These are phyloP conservation scores for Avena atlantica DNA, from an alignment of 176 grass and related monocot genomes.

Conservation along the genomic window DNA sequence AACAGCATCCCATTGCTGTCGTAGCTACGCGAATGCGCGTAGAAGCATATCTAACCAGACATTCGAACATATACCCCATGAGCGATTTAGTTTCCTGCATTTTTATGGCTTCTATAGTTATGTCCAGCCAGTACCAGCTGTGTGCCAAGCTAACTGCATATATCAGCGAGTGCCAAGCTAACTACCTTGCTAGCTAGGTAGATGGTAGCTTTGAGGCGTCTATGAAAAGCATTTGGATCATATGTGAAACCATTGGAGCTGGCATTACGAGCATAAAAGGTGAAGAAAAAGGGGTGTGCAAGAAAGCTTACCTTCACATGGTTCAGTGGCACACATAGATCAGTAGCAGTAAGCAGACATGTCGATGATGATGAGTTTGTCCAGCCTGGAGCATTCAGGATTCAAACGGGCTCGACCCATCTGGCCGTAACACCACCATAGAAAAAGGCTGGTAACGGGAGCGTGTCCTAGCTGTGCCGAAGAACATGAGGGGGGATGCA, in stretches of 20 bases:
- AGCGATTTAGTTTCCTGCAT: not conserved
- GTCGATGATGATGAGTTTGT: no score
- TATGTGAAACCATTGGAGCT: constrained; percentile 23
- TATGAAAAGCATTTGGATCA: constrained; percentile 12
- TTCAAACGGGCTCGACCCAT: no score
- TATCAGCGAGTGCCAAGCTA: not conserved
- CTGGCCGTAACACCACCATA: no score
- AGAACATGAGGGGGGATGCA: no score
- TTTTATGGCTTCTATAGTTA: not conserved
- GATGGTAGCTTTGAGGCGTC: not conserved
- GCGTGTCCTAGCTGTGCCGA: no score
- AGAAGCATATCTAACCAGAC: constrained; percentile 38
- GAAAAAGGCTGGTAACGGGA: no score
- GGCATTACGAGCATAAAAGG: constrained; percentile 29
- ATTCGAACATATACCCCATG: not conserved
- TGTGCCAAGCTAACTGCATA: constrained; percentile 28
- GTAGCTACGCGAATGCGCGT: no score
- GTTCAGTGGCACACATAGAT: not conserved
- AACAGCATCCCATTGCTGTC: no score
- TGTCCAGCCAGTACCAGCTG: not conserved
- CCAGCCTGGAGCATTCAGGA: no score
- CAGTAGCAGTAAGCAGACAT: not conserved
- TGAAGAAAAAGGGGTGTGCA: not conserved
- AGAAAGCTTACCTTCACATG: not conserved
- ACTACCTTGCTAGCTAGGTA: no score